Evolutionary conservation across 129 eudicot species (phyloP), one percentile per base, ranked within the genome.

Genomic region (Calendula officinalis): DNA sequence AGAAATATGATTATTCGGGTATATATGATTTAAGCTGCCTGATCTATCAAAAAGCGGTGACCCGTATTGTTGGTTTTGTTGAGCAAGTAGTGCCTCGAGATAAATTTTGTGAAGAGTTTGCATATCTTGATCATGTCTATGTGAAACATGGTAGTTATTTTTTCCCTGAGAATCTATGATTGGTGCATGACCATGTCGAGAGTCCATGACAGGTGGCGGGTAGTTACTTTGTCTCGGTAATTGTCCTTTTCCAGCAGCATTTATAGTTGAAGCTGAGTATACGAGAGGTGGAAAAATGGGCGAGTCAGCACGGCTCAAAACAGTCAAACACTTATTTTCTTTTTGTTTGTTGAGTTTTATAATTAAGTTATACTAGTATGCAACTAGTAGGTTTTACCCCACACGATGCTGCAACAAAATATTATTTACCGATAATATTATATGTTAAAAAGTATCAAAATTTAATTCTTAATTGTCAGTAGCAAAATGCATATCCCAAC

Each of bases 11-110:
- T 81, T 77, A 14, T 22, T 22, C 30, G 1, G 73, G 12, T 82
- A 77, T 58, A 64, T 70, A 69, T 66, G 82, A 54, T 68, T 74
- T 64, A 71, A 70, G 66, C 70, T 68, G 51, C 81, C 75, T 3
- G 82, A 68, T 60, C 78, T 80, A 55, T 74, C 75, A 55, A 77
- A 69, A 47, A 69, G 48, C 12, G 74, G 71, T 11, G 79, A 56
- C 40, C 69, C 78, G 16, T 72, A 73, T 39, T 80, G 96, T 40
- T 78, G 89, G 14, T 76, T 75, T 35, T 78, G 87, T 69, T 83
- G 90, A 74, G 84, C 67, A 66, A 87, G 72, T 70, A 82, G 40
- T 16, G 86, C 72, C 53, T 86, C 94, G 22, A 80, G 50, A 71
- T 85, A 85, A 32, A 84, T 62, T 66, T 74, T 85, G 50, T 81